A percentile compares a stretch with the other conserved stretches of the same genome.
Evolutionary conservation across 352 stramenopile genomes (phyloP).

Genomic region (Phytophthora nicotianae): DNA sequence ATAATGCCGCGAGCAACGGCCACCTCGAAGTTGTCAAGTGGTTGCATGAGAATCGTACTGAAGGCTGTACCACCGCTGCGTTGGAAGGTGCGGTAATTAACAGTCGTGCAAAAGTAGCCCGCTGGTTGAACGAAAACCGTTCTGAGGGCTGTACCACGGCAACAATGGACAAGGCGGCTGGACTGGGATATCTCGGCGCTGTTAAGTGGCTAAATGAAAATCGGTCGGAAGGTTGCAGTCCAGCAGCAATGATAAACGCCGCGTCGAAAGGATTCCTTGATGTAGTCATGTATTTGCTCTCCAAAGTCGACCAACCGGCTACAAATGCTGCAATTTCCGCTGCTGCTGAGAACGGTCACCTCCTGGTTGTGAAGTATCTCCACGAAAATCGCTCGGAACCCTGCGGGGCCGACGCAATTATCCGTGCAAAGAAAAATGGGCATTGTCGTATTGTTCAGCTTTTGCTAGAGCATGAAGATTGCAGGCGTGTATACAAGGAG

Average conservation of each 20-base stretch:
- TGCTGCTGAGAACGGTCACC: conserved; percentile 22
- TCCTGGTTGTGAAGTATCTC: conserved; percentile 20
- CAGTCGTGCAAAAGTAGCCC: conserved; percentile 9
- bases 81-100: conserved; percentile 23
- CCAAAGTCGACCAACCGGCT: conserved; percentile 6
- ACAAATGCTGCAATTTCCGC: conserved; percentile 16
- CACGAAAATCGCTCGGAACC: conserved; percentile 6
- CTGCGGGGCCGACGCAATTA: conserved; percentile 6
- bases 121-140: conserved; percentile 23
- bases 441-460: conserved; percentile 2
- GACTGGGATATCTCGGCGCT: conserved; percentile 3
- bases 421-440: conserved; percentile 8
- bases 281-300: conserved; percentile 30
- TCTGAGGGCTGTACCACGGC: conserved; percentile 22
- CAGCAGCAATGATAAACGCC: conserved; percentile 19
- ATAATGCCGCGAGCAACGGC: conserved; percentile 13
- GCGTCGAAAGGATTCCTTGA: conserved; percentile 25
- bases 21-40: conserved; percentile 2
- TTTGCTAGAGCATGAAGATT: conserved; percentile 15
- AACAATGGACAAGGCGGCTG: conserved; percentile 27
- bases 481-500: conserved; percentile 8
- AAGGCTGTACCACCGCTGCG: conserved; percentile 19
- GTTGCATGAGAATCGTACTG: conserved; percentile 19
- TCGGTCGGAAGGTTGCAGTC: conserved; percentile 19
- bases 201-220: conserved; percentile 26